Base-by-base conservation (phyloP, 2,329 filamentous ascomycete species). In the Neoscytalidium dimidiatum region DNA sequence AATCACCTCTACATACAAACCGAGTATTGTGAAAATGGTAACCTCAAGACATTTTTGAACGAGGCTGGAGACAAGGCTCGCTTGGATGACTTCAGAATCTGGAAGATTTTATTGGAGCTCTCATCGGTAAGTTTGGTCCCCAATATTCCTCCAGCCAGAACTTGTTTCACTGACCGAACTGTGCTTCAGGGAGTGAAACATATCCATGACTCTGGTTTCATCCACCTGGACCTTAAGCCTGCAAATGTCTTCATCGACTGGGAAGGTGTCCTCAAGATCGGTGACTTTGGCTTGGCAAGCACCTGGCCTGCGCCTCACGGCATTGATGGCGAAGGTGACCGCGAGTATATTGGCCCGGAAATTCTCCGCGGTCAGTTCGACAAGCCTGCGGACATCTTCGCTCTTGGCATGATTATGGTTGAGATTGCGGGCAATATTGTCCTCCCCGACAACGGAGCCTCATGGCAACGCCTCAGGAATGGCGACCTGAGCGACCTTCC, bases 21-120 rank as follows among this genome's bases (percentile, higher is more conserved):
- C 0, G 95, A 99, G 74, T 98, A 90, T 75, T 99, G 95, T 73
- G 94, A 97, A 75, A 92, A 97, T 75, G 95, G 95, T 17, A 96
- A 92, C 67, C 82, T 99, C 48, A 91, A 96, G 74, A 85, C 88
- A 17, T 99, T 98, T 74, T 84, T 99, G 31, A 85, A 87, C n/a
- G 87, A 90, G 65, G 88, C 92, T 66, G 95, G 95, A 26, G 85
- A 90, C 67, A 92, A 91, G 74, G 94, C 92, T 52, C 87, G 94
- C 70, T 81, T 99, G 69, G 95, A 99, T 78, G 95, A 98, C 76
- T 99, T 99, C 80, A 88, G 95, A 67, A 97, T 98, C 77, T 99
- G 95, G 92, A 99, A 99, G 81, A 94, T 98, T 65, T 82, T 98
- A 71, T 86, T 97, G 46, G 95, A 99, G 77, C 79, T 97, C 66